These are phyloP conservation scores for Botrytis galanthina DNA, from an alignment of 2,329 filamentous ascomycete species.

Conservation along the genomic window DNA sequence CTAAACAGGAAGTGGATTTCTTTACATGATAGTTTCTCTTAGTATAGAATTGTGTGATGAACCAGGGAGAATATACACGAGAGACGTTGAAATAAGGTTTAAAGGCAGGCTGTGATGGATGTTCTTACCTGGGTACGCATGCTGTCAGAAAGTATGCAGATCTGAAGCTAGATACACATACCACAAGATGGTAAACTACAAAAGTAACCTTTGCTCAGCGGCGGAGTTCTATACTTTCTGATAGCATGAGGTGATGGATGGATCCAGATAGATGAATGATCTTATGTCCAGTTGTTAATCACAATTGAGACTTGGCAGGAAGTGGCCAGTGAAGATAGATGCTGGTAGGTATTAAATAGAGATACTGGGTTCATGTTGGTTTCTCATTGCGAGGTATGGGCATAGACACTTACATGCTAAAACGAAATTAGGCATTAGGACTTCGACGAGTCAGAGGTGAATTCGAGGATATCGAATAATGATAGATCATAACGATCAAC, in stretches of 20 bases:
- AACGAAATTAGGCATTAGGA: background rate
- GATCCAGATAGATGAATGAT: background rate
- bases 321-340: background rate
- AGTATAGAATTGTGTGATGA: background rate
- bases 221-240: background rate
- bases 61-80: background rate
- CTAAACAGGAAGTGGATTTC: background rate
- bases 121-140: background rate
- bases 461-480: background rate
- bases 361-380: background rate
- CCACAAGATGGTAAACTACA: background rate
- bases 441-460: background rate
- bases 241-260: background rate
- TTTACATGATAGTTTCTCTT: slow-evolving; percentile 6
- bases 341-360: background rate
- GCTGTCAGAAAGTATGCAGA: background rate
- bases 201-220: background rate
- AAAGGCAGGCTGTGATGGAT: background rate
- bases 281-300: background rate
- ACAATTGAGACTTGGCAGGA: background rate
- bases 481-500: background rate
- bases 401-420: background rate
- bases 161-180: background rate
- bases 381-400: background rate
- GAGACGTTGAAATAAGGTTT: slow-evolving; percentile 4